These are phyloP conservation scores for Psilocybe mexicana DNA, from an alignment of 1,284 basidiomycete genomes.

Conservation along the genomic window DNA sequence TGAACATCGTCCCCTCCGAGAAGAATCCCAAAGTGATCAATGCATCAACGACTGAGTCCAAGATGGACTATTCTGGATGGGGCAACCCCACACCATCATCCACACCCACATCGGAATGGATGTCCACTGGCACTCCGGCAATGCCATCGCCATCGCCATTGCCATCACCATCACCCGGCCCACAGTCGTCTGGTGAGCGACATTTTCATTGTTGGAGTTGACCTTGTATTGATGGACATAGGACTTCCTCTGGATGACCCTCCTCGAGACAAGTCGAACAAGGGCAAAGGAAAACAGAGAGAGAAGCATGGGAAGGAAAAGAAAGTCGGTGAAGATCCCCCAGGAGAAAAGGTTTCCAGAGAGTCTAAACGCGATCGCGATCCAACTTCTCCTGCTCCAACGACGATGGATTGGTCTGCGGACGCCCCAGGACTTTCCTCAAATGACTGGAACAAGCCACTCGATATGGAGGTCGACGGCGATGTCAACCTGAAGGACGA, in stretches of 20 bases:
- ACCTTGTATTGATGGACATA: background rate
- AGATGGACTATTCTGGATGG: background rate
- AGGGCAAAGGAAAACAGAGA: background rate
- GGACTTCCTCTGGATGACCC: background rate
- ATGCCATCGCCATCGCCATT: background rate
- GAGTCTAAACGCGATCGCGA: no score
- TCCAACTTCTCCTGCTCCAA: background rate
- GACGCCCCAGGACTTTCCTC: background rate
- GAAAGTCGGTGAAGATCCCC: background rate
- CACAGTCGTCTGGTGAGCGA: background rate
- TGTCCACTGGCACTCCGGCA: background rate
- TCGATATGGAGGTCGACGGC: background rate
- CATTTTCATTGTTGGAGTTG: background rate
- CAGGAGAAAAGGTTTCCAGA: no score
- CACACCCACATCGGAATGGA: background rate
- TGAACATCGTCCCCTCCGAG: constrained; percentile 10
- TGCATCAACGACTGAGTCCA: background rate
- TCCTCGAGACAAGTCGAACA: background rate
- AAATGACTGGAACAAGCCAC: background rate
- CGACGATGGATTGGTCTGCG: background rate
- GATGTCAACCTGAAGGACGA: background rate
- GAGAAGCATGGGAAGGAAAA: background rate
- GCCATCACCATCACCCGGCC: no score
- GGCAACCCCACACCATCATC: background rate
- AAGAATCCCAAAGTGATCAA: background rate